Percentiles rank a stretch among this genome's conserved stretches.
Conservation (phyloP, 768 basidiomycete genomes). For the Ramaria sp. region DNA sequence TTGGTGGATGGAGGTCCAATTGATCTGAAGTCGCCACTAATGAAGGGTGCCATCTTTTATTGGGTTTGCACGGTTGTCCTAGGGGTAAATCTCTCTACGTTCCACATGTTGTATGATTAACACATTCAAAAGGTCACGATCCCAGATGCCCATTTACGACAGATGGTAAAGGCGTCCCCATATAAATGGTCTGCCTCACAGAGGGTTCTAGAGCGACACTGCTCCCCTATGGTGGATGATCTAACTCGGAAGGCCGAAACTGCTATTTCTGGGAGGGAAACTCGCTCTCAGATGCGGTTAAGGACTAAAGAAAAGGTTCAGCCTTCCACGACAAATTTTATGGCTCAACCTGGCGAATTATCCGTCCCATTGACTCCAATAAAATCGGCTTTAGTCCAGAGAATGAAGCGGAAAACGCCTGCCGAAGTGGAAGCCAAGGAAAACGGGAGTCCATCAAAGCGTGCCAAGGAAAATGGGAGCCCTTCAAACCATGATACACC, state of each 20-base stretch:
- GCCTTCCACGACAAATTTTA: neutral
- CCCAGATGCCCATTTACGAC: neutral
- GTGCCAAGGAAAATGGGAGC: no score
- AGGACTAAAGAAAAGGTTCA: neutral
- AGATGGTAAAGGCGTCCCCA: neutral
- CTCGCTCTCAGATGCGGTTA: neutral
- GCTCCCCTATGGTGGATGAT: neutral
- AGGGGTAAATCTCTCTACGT: neutral
- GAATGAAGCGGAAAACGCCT: no score
- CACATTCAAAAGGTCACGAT: neutral
- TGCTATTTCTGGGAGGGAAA: neutral
- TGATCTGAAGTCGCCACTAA: neutral
- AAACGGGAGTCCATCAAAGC: no score
- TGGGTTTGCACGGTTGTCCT: constrained; percentile 3
- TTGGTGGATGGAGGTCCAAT: neutral
- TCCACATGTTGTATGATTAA: neutral
- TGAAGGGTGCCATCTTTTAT: constrained; percentile 1
- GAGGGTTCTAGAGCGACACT: neutral
- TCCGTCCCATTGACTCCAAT: no score
- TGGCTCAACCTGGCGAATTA: neutral
- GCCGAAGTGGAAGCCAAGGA: no score
- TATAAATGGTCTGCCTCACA: neutral
- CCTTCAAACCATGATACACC: neutral
- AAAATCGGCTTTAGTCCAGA: no score
- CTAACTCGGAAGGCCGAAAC: constrained; percentile 1